phyloP scores from a whole-genome alignment of 371 early-diverging fungal species.

The Blastocladiella emersonii region DNA sequence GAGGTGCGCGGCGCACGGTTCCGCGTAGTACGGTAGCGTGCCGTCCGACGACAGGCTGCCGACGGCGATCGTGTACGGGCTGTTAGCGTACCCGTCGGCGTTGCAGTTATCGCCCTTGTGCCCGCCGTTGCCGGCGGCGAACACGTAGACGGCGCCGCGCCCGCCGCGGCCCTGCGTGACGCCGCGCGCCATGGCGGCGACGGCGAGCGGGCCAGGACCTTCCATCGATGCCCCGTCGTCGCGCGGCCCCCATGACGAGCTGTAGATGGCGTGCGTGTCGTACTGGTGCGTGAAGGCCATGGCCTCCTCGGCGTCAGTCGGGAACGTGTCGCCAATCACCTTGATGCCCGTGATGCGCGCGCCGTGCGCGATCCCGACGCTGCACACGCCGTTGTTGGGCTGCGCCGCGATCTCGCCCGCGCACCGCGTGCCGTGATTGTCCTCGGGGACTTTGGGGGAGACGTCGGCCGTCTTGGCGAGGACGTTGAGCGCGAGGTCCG shows the following conservation, averaged over 20 bases:
- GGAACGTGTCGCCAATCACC: constrained; percentile 54
- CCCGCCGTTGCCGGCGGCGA: constrained; percentile 92
- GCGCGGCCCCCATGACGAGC: constrained; percentile 93
- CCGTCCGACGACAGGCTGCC: constrained; percentile 66
- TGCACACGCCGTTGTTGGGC: constrained; percentile 66
- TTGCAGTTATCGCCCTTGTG: constrained; percentile 75
- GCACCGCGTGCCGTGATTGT: constrained; percentile 91
- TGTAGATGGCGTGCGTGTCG: constrained; percentile 79
- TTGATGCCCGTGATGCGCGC: constrained; percentile 60
- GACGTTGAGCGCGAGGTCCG: constrained; percentile 51
- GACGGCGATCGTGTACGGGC: constrained; percentile 84
- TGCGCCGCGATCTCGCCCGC: constrained; percentile 92
- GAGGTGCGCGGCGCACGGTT: constrained; percentile 76
- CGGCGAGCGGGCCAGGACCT: constrained; percentile 61
- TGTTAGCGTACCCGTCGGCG: constrained; percentile 92
- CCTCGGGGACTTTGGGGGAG: constrained; percentile 55
- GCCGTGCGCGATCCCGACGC: constrained; percentile 86
- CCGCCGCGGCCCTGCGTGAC: constrained; percentile 69
- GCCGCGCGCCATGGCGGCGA: constrained; percentile 69
- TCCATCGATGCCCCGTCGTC: constrained; percentile 82
- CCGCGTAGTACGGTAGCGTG: constrained; percentile 72
- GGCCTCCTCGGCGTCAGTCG: constrained; percentile 79
- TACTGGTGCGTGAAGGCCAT: constrained; percentile 69
- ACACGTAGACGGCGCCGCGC: constrained; percentile 78
- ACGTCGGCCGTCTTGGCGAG: constrained; percentile 63